Percentiles rank a stretch among this genome's conserved stretches.
Evolutionary conservation across 257 asterid genomes (phyloP).

Genomic region (Hygrophila difformis): DNA sequence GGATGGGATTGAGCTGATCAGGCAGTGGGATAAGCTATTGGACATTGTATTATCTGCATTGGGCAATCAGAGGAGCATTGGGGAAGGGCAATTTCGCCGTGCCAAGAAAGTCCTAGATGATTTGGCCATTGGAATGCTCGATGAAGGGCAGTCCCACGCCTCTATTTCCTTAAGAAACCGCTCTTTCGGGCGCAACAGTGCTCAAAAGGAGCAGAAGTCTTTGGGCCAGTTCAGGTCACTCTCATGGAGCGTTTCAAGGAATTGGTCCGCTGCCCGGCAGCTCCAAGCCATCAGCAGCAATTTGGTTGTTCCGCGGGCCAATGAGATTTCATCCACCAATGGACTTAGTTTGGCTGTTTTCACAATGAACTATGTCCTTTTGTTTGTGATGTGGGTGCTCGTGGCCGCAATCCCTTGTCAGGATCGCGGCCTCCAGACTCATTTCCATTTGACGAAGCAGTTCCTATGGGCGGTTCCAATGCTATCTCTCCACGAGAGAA

Average conservation of each 20-base stretch:
- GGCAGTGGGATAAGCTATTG: conserved; percentile 80
- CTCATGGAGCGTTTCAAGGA: conserved; percentile 91
- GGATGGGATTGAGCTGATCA: conserved; percentile 85
- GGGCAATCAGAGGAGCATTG: conserved; percentile 51
- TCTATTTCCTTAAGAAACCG: conserved; percentile 57
- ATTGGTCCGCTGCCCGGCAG: conserved; percentile 93
- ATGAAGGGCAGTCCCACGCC: conserved; percentile 45
- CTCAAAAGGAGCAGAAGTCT: conserved; percentile 34
- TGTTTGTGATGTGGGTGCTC: conserved; percentile 85
- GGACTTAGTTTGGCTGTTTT: conserved; percentile 63
- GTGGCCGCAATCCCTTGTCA: conserved; percentile 99
- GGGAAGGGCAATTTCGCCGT: conserved; percentile 93
- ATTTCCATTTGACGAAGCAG: conserved; percentile 44
- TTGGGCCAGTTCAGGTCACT: conserved; percentile 61
- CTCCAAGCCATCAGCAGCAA: conserved; percentile 77
- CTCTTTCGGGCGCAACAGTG: conserved; percentile 61
- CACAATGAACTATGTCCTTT: conserved; percentile 72
- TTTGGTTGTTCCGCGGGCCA: conserved; percentile 47
- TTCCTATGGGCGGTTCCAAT: conserved; percentile 58
- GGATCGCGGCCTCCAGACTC: conserved; percentile 82
- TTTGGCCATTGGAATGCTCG: conserved; percentile 75
- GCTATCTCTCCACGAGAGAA: conserved; percentile 67
- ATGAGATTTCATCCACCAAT: conserved; percentile 50
- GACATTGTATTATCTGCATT: conserved; percentile 75
- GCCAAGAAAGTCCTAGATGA: conserved; percentile 71